Percentiles rank a stretch among this genome's conserved stretches.
These are phyloP conservation scores for Aspergillus spinulosporus DNA, from an alignment of 2,329 filamentous ascomycete genomes.

Conservation along the genomic window DNA sequence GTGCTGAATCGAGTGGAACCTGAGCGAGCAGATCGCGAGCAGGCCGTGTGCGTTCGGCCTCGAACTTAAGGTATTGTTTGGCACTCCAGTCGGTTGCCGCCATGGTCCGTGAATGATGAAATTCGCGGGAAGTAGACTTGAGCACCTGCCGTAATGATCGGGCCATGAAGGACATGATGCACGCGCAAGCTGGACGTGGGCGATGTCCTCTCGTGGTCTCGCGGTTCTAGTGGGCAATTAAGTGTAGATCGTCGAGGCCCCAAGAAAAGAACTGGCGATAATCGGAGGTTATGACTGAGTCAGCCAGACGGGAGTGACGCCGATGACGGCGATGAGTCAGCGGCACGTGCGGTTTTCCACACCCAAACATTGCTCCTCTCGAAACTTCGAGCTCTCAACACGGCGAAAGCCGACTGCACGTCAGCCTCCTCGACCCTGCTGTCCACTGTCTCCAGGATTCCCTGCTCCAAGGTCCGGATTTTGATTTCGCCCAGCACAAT, in stretches of 20 bases:
- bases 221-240: no score
- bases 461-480: no score
- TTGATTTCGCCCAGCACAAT: no score
- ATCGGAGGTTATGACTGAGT: neutral
- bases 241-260: no score
- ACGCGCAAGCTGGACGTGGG: no score
- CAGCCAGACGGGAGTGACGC: neutral
- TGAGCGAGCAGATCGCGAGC: conserved; percentile 55
- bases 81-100: conserved; percentile 51
- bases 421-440: neutral
- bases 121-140: neutral
- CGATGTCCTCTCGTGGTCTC: no score
- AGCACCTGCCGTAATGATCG: neutral
- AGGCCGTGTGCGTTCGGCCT: conserved; percentile 54
- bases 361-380: no score
- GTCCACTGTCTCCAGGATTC: no score
- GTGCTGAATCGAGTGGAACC: conserved; percentile 44
- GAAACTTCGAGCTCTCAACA: no score
- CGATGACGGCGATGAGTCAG: no score
- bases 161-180: neutral
- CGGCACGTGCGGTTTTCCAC: no score
- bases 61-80: conserved; percentile 58
- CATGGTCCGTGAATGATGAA: conserved; percentile 2
- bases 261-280: neutral
- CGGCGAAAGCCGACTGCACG: no score